These are phyloP conservation scores for Vitellaria paradoxa DNA, from an alignment of 179 eudicot species.

Conservation along the genomic window DNA sequence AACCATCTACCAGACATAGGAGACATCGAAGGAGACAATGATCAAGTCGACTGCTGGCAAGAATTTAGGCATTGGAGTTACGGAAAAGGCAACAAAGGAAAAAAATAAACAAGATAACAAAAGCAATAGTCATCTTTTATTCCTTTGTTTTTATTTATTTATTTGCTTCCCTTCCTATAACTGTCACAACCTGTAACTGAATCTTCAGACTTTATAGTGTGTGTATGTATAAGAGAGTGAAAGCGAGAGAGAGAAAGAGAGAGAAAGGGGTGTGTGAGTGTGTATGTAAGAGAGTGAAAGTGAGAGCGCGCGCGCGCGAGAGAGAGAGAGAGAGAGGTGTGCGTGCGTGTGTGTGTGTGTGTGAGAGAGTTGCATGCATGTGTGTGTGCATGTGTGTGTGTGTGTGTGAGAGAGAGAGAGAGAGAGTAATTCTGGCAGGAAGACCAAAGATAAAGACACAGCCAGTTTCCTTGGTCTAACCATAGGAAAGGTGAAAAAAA, in stretches of 20 bases:
- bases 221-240: neutral
- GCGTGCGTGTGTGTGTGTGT: no score
- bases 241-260: no score
- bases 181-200: slow-evolving; percentile 3
- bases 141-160: neutral
- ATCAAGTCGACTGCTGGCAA: neutral
- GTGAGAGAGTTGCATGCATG: no score
- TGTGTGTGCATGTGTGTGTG: neutral
- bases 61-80: neutral
- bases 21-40: neutral
- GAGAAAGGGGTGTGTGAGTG: neutral
- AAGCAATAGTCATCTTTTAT: neutral
- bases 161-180: neutral
- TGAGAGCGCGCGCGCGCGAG: no score
- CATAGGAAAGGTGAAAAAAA: no score
- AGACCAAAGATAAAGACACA: neutral
- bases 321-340: neutral
- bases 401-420: neutral
- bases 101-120: neutral
- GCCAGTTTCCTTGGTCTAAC: neutral
- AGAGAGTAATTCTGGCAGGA: no score
- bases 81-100: neutral
- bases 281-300: no score
- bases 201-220: neutral
- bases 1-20: neutral